These are phyloP conservation scores for Penicillium sp. DNA, from an alignment of 2,329 filamentous ascomycete genomes.

Conservation along the genomic window DNA sequence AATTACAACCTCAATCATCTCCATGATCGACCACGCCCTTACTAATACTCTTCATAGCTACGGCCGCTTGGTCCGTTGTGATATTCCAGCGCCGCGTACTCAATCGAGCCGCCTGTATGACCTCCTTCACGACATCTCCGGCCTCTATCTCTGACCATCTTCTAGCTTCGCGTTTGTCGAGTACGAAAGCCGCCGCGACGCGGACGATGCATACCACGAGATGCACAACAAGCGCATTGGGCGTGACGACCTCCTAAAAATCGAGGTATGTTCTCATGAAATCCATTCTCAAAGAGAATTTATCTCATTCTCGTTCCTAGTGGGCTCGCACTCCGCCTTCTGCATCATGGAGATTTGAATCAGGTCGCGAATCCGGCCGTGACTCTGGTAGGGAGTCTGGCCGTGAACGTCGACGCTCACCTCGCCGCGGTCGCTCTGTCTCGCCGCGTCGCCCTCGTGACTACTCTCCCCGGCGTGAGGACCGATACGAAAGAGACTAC, in stretches of 20 bases:
- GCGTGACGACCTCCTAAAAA: constrained; percentile 92
- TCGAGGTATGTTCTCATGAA: constrained; percentile 69
- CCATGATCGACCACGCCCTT: constrained; percentile 3
- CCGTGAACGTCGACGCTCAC: constrained; percentile 66
- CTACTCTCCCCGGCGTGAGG: constrained; percentile 85
- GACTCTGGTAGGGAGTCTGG: constrained; percentile 68
- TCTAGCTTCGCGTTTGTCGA: constrained; percentile 92
- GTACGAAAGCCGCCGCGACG: constrained; percentile 97
- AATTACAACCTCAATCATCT: constrained; percentile 9
- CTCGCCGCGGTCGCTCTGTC: constrained; percentile 65
- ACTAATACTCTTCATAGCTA: constrained; percentile 65
- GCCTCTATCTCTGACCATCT: constrained; percentile 1
- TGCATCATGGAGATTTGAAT: constrained; percentile 97
- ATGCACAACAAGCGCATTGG: constrained; percentile 99
- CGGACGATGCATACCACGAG: constrained; percentile 98
- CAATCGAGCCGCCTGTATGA: constrained; percentile 94
- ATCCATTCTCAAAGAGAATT: neutral
- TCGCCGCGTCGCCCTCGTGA: constrained; percentile 60
- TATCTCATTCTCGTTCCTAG: constrained; percentile 48
- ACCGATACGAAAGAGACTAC: constrained; percentile 73
- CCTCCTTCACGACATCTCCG: constrained; percentile 18
- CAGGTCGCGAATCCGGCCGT: constrained; percentile 77
- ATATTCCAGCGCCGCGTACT: constrained; percentile 93
- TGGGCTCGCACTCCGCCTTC: constrained; percentile 98
- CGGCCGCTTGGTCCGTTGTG: constrained; percentile 94